Conservation (phyloP, 306 rosid species). For the Cyamopsis tetragonoloba region DNA sequence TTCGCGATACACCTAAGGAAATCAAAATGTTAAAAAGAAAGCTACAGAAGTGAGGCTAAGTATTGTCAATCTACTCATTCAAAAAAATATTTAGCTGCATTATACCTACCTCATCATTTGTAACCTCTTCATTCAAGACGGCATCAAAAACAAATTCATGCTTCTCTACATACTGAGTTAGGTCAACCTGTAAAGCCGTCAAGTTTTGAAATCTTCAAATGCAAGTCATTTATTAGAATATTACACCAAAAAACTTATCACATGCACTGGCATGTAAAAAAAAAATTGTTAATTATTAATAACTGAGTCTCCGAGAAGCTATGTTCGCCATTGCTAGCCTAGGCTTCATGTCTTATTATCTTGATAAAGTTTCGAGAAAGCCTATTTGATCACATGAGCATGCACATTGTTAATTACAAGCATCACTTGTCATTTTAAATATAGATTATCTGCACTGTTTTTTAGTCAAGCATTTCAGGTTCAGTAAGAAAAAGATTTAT, state of each 20-base stretch:
- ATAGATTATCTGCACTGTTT: not conserved
- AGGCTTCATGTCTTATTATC: not conserved
- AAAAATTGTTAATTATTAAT: not conserved
- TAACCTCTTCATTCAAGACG: conserved; percentile 85
- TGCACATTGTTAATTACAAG: not conserved
- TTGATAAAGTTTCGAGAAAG: not conserved
- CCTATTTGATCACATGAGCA: not conserved
- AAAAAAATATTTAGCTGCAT: conserved; percentile 11
- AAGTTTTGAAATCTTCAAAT: conserved; percentile 15
- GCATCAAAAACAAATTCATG: conserved; percentile 95
- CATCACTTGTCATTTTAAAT: not conserved
- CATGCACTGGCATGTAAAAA: not conserved
- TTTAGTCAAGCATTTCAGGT: not conserved
- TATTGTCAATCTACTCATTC: not conserved
- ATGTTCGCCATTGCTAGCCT: not conserved
- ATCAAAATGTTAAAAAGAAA: conserved; percentile 6
- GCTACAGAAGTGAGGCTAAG: conserved; percentile 1
- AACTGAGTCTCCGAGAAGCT: not conserved
- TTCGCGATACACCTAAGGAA: conserved; percentile 68
- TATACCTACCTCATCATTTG: conserved; percentile 73
- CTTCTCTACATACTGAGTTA: conserved; percentile 78
- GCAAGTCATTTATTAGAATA: not conserved
- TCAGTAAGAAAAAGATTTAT: not conserved
- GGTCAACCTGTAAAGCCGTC: conserved; percentile 65
- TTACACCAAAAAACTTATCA: not conserved